Base-by-base conservation (phyloP, 495 filamentous ascomycete genomes). In the Friedmanniomyces simplex region DNA sequence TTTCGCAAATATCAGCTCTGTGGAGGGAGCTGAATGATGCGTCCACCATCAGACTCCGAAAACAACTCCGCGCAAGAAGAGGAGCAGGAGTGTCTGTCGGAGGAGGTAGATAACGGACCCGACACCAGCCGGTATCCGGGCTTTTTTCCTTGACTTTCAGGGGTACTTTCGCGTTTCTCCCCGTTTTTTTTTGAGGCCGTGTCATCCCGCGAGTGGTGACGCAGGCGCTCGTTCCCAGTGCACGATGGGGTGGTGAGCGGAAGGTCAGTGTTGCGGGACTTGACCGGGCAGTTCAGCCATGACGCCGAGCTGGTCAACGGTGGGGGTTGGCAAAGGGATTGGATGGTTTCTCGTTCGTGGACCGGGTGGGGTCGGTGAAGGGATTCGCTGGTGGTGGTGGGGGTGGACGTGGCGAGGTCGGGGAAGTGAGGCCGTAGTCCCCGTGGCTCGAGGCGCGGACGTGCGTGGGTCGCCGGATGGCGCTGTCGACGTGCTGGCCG, bases 201-300 rank as follows among this genome's bases (percentile, higher is more conserved):
- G 62, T n/a, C 39, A 45, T 57, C 53, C 42, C 57, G 57, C 43
- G 41, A 50, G 46, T 22, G 28, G 30, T 39, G 39, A 49, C 26
- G 12, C 50, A 48, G 14, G 18, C 4, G 34, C 30, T n/a, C 18
- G n/a, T n/a, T n/a, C 41, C 52, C 60, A 39, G 36, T 59, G 63
- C 62, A 57, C 61, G 41, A 54, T 57, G 66, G 66, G 62, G 42
- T n/a, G n/a, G n/a, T n/a, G 60, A 56, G 42, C 60, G 50, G 64
- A 72, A 69, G 69, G 69, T 72, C 69, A 70, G 58, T n/a, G 46
- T 60, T 32, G 62, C 47, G 45, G 61, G 66, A 68, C 50, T 55
- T n/a, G n/a, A n/a, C n/a, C n/a, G n/a, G n/a, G 65, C 59, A 52
- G 34, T 8, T 24, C 36, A 54, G 50, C 28, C 60, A 68, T 60